Percentiles rank a stretch among this genome's conserved stretches.
phyloP scores from a whole-genome alignment of 2,329 filamentous ascomycete species.

The Sporothrix euskadiensis region DNA sequence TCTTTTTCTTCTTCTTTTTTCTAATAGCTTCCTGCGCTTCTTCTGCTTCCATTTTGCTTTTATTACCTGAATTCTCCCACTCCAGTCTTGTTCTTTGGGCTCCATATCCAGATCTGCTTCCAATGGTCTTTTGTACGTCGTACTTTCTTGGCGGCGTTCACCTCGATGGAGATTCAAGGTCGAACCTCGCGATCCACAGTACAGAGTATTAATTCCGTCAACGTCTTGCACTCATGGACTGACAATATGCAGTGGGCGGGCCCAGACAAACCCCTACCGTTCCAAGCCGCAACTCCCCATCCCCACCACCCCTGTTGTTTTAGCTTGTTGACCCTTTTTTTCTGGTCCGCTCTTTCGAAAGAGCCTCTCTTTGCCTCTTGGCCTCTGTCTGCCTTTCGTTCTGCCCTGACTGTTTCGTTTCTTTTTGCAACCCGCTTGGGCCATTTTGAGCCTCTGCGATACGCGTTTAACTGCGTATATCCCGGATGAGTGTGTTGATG shows the following conservation, averaged over 20 bases:
- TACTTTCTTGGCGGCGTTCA: background rate
- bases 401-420: conserved; percentile 10
- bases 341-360: background rate
- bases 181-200: background rate
- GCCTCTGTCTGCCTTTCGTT: conserved; percentile 10
- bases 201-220: background rate
- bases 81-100: background rate
- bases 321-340: background rate
- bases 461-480: background rate
- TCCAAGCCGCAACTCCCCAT: background rate
- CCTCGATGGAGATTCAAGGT: background rate
- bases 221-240: background rate
- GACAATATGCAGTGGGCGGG: background rate
- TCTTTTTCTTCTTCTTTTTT: background rate
- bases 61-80: background rate
- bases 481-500: background rate
- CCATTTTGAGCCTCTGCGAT: background rate
- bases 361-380: background rate
- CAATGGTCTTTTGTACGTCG: background rate
- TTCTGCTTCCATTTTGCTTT: background rate
- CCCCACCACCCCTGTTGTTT: conserved; percentile 2
- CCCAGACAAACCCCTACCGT: background rate
- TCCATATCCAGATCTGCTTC: background rate
- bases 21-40: background rate
- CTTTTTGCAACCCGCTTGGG: background rate